Evolutionary conservation across 1,284 basidiomycete species (phyloP), one percentile per base, ranked within the genome.

Genomic region (Kalmanozyma brasiliensis): DNA sequence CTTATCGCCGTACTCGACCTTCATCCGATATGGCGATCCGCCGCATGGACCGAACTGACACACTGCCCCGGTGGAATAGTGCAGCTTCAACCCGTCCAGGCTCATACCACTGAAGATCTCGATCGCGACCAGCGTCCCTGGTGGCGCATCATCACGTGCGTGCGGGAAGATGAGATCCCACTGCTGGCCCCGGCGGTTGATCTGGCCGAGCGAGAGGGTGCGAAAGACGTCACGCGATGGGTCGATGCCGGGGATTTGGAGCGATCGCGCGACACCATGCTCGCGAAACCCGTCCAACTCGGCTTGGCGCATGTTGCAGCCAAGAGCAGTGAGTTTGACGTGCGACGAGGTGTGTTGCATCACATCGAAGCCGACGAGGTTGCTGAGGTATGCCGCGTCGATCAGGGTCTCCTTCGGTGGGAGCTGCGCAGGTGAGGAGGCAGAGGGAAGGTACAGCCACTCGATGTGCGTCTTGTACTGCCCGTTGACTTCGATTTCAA

Each of bases 241-340:
- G 29, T 49, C 40, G 23, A 67, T 44, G 5, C 57, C 58, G 9
- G 36, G 16, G 4, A 72, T 17, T 0, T n/a, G n/a, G 9, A 67
- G 13, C 0, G 59, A 52, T 20, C 40, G 23, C 8, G 57, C 60
- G 20, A 60, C 17, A 17, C 45, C 69, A 11, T 60, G 34, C 8
- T 45, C 32, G 2, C 52, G 30, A 35, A 44, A 72, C 17, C 61
- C 65, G 10, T 59, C 49, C 4, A 72, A 24, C 30, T 64, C 49
- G 8, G 51, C 60, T 36, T 71, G 60, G 2, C 68, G 59, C 68
- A 74, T 61, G 33, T 74, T 74, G 49, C 68, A 72, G 8, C 24
- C 72, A 13, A 72, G 13, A 11, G 52, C 60, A 11, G 52, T 74
- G 32, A 74, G 48, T 33, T 44, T 61, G 14, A 69, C 56, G 7